These are phyloP conservation scores for Neurospora crassa DNA, from an alignment of 2,329 filamentous ascomycete species.

Conservation along the genomic window DNA sequence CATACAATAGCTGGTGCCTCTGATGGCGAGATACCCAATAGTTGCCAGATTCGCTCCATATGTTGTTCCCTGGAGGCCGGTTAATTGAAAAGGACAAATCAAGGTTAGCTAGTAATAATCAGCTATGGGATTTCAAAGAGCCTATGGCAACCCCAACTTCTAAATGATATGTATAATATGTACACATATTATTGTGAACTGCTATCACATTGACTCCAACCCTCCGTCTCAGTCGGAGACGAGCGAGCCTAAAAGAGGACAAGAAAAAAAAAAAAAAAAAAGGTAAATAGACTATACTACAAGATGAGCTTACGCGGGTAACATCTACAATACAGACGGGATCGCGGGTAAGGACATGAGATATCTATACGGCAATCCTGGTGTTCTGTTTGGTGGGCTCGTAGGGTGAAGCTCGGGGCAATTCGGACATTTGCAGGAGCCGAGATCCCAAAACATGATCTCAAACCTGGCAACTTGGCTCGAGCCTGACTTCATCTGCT, in stretches of 20 bases:
- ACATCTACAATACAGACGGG: not conserved
- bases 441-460: too few relatives aligned
- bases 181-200: not conserved
- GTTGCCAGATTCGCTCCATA: not conserved
- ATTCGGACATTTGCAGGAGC: not conserved
- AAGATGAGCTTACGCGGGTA: not conserved
- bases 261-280: too few relatives aligned
- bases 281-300: not conserved
- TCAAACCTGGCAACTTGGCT: not conserved
- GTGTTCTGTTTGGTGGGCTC: not conserved
- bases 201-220: not conserved
- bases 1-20: not conserved
- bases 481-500: not conserved
- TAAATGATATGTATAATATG: not conserved
- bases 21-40: not conserved
- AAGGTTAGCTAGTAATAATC: not conserved
- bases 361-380: not conserved
- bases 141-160: not conserved
- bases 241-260: not conserved
- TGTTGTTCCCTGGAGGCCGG: not conserved
- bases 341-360: not conserved
- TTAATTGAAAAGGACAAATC: not conserved
- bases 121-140: not conserved
- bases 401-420: not conserved
- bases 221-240: not conserved